Conservation (phyloP, 2,329 filamentous ascomycete genomes). For the Aspergillus puulaauensis region DNA sequence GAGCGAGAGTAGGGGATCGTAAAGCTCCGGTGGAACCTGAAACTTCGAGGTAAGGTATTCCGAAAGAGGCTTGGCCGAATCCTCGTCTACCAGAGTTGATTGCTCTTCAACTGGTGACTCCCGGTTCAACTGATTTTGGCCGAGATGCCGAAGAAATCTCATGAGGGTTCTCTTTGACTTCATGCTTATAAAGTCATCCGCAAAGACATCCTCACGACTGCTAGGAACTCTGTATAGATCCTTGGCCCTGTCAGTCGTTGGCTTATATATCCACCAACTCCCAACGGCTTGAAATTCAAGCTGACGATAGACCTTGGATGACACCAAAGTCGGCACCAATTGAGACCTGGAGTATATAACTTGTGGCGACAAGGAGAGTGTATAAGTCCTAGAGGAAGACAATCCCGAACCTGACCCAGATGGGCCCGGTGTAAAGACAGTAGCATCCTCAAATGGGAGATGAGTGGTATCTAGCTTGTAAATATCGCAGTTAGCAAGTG, state of each 20-base stretch:
- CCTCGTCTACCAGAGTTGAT: conserved; percentile 50
- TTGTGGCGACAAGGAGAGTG: conserved; percentile 78
- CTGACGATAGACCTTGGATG: conserved; percentile 82
- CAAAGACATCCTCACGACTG: conserved; percentile 88
- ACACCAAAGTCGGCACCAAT: conserved; percentile 78
- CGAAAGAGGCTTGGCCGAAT: conserved; percentile 55
- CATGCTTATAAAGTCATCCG: conserved; percentile 70
- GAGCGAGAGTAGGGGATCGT: conserved; percentile 66
- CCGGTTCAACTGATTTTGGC: conserved; percentile 55
- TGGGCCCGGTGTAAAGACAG: conserved; percentile 25
- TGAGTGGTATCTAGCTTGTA: conserved; percentile 32
- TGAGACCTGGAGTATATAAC: conserved; percentile 80
- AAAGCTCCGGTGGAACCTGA: conserved; percentile 66
- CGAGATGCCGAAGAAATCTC: conserved; percentile 89
- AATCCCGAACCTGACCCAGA: conserved; percentile 23
- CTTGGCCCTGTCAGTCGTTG: conserved; percentile 7
- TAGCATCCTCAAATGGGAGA: conserved; percentile 42
- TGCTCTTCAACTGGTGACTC: conserved; percentile 32
- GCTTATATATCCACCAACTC: conserved; percentile 76
- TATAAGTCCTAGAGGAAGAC: conserved; percentile 70
- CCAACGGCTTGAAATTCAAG: conserved; percentile 92
- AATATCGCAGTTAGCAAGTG: conserved; percentile 6
- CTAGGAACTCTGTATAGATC: conserved; percentile 73
- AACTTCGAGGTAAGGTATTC: conserved; percentile 54
- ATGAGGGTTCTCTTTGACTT: conserved; percentile 83